A percentile compares a stretch with the other conserved stretches of the same genome.
Evolutionary conservation across 2,329 filamentous ascomycete species (phyloP).

Genomic region (Shiraia bambusicola): DNA sequence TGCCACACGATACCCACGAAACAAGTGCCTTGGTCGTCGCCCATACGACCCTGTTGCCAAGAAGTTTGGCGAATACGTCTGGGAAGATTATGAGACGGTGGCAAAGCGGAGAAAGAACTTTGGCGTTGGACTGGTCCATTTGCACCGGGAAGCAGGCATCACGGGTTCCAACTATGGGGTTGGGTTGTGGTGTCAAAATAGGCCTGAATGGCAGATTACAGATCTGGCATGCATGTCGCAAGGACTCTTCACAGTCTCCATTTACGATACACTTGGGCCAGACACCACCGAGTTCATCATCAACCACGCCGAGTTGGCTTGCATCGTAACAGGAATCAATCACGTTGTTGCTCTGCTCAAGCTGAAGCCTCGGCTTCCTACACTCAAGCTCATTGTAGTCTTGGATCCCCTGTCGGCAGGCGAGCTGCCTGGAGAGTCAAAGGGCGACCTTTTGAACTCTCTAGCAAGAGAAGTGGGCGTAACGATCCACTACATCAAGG

Average conservation of each 20-base stretch:
- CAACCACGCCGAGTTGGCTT: conserved; percentile 77
- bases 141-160: conserved; percentile 73
- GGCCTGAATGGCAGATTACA: conserved; percentile 85
- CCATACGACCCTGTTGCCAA: conserved; percentile 75
- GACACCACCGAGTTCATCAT: conserved; percentile 94
- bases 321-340: conserved; percentile 74
- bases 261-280: conserved; percentile 93
- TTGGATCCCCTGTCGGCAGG: conserved; percentile 80
- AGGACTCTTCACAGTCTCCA: conserved; percentile 82
- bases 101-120: conserved; percentile 78
- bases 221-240: conserved; percentile 88
- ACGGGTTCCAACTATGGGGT: conserved; percentile 67
- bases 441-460: conserved; percentile 73
- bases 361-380: conserved; percentile 73
- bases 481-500: conserved; percentile 72
- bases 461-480: conserved; percentile 75
- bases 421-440: conserved; percentile 75
- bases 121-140: conserved; percentile 79
- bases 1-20: conserved; percentile 61
- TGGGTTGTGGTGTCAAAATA: conserved; percentile 84
- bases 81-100: conserved; percentile 81
- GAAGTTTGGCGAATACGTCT: conserved; percentile 74
- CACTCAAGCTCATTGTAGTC: conserved; percentile 83
- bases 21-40: conserved; percentile 76
- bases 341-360: conserved; percentile 82